Evolutionary conservation across 352 stramenopile species (phyloP), one percentile per base, ranked within the genome.

Genomic region (Elongisporangium prolatum): DNA sequence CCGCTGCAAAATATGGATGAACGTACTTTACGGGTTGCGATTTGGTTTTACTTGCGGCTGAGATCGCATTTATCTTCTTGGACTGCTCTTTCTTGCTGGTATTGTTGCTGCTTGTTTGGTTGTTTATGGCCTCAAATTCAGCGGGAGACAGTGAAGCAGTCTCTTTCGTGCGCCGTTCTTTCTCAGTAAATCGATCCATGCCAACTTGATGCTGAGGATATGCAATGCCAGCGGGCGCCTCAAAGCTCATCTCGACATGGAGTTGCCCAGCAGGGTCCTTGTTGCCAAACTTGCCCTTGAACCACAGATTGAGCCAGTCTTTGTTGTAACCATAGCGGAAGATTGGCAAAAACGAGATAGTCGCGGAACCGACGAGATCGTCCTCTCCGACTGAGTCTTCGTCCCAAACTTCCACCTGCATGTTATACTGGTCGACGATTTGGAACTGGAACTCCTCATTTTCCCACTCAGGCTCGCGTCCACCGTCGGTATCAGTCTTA

Each of bases 391-490:
- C 68, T n/a, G 78, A 77, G 64, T 98, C 91, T 56, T 97, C 86
- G 56, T 98, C 92, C 78, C 86, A 97, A 57, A 90, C 77, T 56
- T 98, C 88, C 21, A 98, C 71, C 21, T 80, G 57, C 54, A 98
- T 74, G 52, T 86, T 91, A 67, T 92, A 96, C 63, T 98, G 91
- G 60, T 98, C 93, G 4, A 98, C 95, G 49, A 98, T 71, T 37
- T 96, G 77, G 57, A 98, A 92, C n/a, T 38, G 50, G 50, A 97
- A 87, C 11, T 60, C 40, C 55, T 97, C 74, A 54, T 92, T 71
- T 18, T 80, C 77, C 92, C 93, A 98, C 61, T 91, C 67, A 17
- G 86, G 89, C 20, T 93, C 85, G 13, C 72, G 74, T 1, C 89
- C 86, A 37, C 84, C 84, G 61, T 97, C 88, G 17, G 82, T 89